Evolutionary conservation across 805 yeast species (phyloP), one percentile per base, ranked within the genome.

Genomic region (Jamesozyma rosinii): DNA sequence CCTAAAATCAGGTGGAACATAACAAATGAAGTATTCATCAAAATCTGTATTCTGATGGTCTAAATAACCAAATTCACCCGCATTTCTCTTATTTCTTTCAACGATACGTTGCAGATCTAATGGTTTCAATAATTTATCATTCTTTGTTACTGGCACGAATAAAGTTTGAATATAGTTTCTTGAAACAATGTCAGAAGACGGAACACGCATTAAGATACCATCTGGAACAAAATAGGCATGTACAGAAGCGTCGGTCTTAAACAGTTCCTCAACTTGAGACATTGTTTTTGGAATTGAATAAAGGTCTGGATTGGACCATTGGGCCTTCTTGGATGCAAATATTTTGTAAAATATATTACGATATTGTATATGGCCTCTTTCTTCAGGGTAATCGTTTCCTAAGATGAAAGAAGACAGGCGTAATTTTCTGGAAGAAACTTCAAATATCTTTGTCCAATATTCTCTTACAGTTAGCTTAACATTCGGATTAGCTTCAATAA

Each of bases 131-230:
- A 83, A 70, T 40, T 74, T 69, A 58, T 89, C 95, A 50, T 79
- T 82, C 51, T 77, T 80, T 0, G 95, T 84, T 2, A 90, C 97
- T 0, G 87, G 77, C 1, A 84, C 81, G 65, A 92, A 92, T 44
- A 88, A 64, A 38, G 75, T 73, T 51, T 75, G 77, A 27, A 80
- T 75, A 49, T 71, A 78, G 38, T 72, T 74, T 44, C 87, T 67
- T 0, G 90, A 76, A 18, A 82, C 79, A 14, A 79, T 80, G 57
- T 89, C 97, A 49, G 75, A 75, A 45, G 77, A 81, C 0, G 98
- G 98, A 1, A 88, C 98, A 44, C 97, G 76, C 29, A 89, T 77
- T 54, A 76, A 82, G 38, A 69, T 67, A 3, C 98, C 98, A 59
- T 85, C 82, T 0, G 89, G 89, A 6, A 85, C 77, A 56, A 83